Conservation (phyloP, 441 rosid genomes). For the Jatropha podagrica region DNA sequence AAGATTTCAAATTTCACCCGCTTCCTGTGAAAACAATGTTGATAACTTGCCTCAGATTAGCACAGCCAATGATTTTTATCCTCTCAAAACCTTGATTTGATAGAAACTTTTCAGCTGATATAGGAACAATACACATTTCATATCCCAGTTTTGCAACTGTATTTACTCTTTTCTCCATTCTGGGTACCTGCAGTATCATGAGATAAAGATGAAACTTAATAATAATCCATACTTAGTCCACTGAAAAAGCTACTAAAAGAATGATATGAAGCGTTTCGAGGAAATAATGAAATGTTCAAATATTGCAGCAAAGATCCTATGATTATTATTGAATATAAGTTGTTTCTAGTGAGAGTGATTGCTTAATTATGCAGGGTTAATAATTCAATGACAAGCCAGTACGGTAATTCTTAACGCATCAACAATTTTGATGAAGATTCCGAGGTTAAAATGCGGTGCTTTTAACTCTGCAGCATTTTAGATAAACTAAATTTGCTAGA, state of each 20-base stretch:
- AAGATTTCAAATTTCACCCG: constrained; percentile 6
- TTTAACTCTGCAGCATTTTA: not conserved
- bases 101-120: constrained; percentile 51
- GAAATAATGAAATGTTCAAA: not conserved
- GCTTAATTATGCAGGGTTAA: not conserved
- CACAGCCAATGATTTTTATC: constrained; percentile 62
- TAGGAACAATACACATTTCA: constrained; percentile 68
- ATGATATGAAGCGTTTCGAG: not conserved
- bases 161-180: constrained; percentile 77
- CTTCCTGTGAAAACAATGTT: constrained; percentile 45
- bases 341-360: not conserved
- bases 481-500: not conserved
- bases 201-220: not conserved
- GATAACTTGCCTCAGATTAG: constrained; percentile 68
- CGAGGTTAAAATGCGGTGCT: not conserved
- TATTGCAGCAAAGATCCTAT: not conserved
- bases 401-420: no score
- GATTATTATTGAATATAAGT: not conserved
- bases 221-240: not conserved
- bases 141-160: constrained; percentile 82
- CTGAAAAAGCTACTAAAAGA: not conserved
- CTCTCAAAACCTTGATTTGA: constrained; percentile 36
- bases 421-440: not conserved
- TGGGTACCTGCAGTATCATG: constrained; percentile 49
- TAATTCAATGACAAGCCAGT: not conserved